These are phyloP conservation scores for Penicillium roqueforti DNA, from an alignment of 495 filamentous ascomycete species.

Conservation along the genomic window DNA sequence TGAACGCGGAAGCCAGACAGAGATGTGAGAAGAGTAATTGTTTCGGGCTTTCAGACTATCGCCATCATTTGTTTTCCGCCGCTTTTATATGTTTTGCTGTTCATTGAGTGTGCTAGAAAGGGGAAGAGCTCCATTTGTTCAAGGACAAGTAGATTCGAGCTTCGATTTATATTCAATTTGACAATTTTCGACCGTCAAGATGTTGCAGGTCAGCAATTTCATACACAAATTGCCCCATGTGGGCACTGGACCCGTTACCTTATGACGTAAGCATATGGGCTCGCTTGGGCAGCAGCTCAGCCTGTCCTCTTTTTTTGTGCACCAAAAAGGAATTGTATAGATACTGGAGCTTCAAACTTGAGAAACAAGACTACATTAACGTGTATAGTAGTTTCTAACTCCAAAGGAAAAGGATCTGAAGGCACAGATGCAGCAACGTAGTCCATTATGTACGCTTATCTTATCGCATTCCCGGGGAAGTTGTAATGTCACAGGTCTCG, in stretches of 20 bases:
- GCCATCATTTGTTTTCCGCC: not conserved
- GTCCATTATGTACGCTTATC: not conserved
- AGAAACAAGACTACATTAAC: not conserved
- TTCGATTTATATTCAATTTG: not conserved
- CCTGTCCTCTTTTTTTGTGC: not conserved
- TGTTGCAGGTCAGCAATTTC: not conserved
- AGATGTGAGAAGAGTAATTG: not conserved
- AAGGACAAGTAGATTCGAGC: not conserved
- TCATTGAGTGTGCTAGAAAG: not conserved
- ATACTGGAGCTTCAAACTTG: no score
- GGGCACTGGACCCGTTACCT: not conserved
- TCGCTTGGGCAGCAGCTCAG: not conserved
- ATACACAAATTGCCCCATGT: not conserved
- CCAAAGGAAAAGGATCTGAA: not conserved
- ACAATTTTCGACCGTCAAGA: not conserved
- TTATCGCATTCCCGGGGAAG: constrained; percentile 9
- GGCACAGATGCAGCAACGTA: not conserved
- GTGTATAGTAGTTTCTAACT: not conserved
- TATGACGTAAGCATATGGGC: not conserved
- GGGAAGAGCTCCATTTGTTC: not conserved
- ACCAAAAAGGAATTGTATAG: no score
- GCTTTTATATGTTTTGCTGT: not conserved
- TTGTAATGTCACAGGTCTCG: not conserved
- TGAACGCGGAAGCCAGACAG: not conserved
- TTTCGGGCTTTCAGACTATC: not conserved